Percentiles rank a stretch among this genome's conserved stretches.
Conservation (phyloP, 2,329 filamentous ascomycete genomes). For the Claviceps humidiphila region DNA sequence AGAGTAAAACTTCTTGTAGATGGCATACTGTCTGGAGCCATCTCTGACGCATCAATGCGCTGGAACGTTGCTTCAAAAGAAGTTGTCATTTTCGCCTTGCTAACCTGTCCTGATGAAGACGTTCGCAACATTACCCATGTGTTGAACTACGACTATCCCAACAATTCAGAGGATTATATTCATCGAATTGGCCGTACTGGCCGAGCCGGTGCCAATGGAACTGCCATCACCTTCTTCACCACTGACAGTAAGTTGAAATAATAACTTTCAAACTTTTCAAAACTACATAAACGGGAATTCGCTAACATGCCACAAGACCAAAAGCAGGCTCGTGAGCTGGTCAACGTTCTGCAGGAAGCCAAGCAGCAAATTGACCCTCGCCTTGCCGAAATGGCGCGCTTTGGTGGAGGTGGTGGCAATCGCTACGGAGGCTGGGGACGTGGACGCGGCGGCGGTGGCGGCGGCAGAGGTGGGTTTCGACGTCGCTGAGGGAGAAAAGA, state of each 20-base stretch:
- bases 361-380: constrained; percentile 97
- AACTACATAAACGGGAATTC: not conserved
- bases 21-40: constrained; percentile 34
- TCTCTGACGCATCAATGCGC: constrained; percentile 31
- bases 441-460: constrained; percentile 31
- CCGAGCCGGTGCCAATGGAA: constrained; percentile 86
- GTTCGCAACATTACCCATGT: constrained; percentile 99
- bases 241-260: constrained; percentile 74
- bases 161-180: constrained; percentile 98
- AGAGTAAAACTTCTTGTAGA: constrained; percentile 36
- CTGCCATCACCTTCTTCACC: constrained; percentile 96
- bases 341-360: constrained; percentile 82
- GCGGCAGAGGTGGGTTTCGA: constrained; percentile 34
- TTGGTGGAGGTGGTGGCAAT: constrained; percentile 68
- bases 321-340: constrained; percentile 93
- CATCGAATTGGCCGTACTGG: constrained; percentile 94
- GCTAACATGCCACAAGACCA: constrained; percentile 43
- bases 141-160: constrained; percentile 99
- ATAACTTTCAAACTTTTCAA: not conserved
- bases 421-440: constrained; percentile 61
- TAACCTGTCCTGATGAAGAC: constrained; percentile 71
- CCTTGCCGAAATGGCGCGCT: constrained; percentile 90
- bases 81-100: constrained; percentile 39
- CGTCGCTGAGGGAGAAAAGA: constrained; percentile 15
- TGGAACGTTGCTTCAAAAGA: constrained; percentile 47